These are phyloP conservation scores for Themeda triandra DNA, from an alignment of 176 grass and related monocot genomes.

Conservation along the genomic window DNA sequence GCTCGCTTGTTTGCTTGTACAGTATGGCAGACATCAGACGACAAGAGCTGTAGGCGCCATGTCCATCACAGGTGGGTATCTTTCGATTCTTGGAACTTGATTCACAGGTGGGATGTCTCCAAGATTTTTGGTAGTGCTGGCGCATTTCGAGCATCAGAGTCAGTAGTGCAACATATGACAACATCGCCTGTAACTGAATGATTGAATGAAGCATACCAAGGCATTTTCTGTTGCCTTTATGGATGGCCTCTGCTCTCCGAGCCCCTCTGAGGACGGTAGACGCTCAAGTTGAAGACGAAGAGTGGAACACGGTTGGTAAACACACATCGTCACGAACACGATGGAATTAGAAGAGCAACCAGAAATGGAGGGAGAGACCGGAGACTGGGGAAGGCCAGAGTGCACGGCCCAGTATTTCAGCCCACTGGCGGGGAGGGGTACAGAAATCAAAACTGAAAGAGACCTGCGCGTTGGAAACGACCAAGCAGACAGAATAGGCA, in stretches of 20 bases:
- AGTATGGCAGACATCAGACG: not conserved
- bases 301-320: not conserved
- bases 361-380: not conserved
- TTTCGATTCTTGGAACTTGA: conserved; percentile 10
- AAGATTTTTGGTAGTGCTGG: not conserved
- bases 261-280: not conserved
- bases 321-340: not conserved
- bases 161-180: not conserved
- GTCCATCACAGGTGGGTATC: not conserved
- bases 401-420: not conserved
- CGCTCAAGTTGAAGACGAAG: not conserved
- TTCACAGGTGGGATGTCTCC: not conserved
- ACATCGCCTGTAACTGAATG: not conserved
- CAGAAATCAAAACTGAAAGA: not conserved
- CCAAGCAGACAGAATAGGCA: not conserved
- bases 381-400: not conserved
- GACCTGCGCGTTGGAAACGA: not conserved
- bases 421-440: not conserved
- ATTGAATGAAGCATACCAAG: not conserved
- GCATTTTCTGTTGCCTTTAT: not conserved
- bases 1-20: not conserved
- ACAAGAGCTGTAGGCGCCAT: not conserved
- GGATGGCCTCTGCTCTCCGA: not conserved
- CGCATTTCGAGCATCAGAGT: not conserved
- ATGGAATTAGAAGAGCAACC: not conserved